These are phyloP conservation scores for Nissolia schottii DNA, from an alignment of 306 rosid genomes.

Conservation along the genomic window DNA sequence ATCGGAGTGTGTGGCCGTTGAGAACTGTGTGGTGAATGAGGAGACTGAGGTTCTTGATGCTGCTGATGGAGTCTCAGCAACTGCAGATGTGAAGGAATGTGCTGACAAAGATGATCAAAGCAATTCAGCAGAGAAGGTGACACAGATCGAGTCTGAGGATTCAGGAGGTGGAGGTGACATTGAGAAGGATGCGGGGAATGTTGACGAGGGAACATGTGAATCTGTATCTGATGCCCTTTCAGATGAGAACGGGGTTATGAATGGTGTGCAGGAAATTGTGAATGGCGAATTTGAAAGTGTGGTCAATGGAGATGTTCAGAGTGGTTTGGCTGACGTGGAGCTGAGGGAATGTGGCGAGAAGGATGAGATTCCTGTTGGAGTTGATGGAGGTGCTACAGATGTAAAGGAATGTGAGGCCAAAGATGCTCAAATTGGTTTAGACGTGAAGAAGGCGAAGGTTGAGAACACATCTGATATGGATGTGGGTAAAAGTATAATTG, in stretches of 20 bases:
- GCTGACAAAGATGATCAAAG: neutral
- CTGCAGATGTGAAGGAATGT: neutral
- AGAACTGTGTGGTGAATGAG: neutral
- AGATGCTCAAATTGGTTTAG: conserved; percentile 1
- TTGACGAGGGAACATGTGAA: conserved; percentile 3
- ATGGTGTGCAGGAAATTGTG: neutral
- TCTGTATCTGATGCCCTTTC: conserved; percentile 13
- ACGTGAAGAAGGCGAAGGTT: neutral
- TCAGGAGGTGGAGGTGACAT: neutral
- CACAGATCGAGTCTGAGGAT: neutral
- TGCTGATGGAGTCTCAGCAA: neutral
- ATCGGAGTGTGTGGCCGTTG: conserved; percentile 8
- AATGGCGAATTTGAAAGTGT: neutral
- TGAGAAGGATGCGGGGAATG: neutral
- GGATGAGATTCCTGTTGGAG: conserved; percentile 26
- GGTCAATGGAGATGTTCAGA: conserved; percentile 1
- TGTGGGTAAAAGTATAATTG: neutral
- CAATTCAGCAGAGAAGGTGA: neutral
- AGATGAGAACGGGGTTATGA: conserved; percentile 1
- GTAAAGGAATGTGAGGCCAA: neutral
- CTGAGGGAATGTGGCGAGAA: conserved; percentile 7
- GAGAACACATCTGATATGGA: conserved; percentile 2
- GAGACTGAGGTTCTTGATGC: neutral
- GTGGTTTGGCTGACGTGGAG: neutral
- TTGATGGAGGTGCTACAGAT: neutral